Conservation (phyloP, 352 stramenopile genomes). For the Phytophthora citricola region DNA sequence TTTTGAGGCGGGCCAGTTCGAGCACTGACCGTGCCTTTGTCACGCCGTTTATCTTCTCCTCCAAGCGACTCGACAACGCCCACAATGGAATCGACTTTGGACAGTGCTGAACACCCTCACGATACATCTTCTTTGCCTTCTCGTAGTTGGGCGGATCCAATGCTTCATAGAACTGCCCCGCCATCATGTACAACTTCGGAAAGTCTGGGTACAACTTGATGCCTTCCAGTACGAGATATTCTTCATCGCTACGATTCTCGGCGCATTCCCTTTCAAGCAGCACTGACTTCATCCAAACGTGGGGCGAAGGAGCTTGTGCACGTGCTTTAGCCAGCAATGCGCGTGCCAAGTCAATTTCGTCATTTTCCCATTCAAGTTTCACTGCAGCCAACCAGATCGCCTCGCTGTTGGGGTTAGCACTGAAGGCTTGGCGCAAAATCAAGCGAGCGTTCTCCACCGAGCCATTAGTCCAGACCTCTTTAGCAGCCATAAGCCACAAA, state of each 20-base stretch:
- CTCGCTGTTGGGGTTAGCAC: conserved; percentile 96
- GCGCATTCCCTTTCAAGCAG: conserved; percentile 94
- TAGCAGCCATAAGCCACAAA: conserved; percentile 98
- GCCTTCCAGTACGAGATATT: conserved; percentile 91
- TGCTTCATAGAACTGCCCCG: conserved; percentile 92
- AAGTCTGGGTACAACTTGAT: conserved; percentile 92
- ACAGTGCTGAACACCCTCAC: conserved; percentile 93
- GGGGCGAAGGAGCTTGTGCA: conserved; percentile 84
- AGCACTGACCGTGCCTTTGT: conserved; percentile 97
- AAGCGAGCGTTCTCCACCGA: conserved; percentile 94
- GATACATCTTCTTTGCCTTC: conserved; percentile 92
- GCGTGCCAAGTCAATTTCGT: conserved; percentile 94
- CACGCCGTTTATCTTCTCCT: conserved; percentile 91
- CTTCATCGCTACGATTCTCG: conserved; percentile 64
- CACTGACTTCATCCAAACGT: conserved; percentile 98
- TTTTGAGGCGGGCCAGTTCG: conserved; percentile 97
- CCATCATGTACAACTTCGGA: conserved; percentile 98
- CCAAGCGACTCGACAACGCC: conserved; percentile 93
- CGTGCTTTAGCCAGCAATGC: conserved; percentile 82
- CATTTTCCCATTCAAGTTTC: conserved; percentile 99
- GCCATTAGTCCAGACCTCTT: conserved; percentile 96
- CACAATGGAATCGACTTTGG: conserved; percentile 94
- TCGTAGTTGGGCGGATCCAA: conserved; percentile 62
- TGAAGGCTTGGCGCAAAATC: conserved; percentile 97
- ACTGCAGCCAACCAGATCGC: conserved; percentile 96